Conservation (phyloP, 306 rosid genomes). For the Leucaena leucocephala region DNA sequence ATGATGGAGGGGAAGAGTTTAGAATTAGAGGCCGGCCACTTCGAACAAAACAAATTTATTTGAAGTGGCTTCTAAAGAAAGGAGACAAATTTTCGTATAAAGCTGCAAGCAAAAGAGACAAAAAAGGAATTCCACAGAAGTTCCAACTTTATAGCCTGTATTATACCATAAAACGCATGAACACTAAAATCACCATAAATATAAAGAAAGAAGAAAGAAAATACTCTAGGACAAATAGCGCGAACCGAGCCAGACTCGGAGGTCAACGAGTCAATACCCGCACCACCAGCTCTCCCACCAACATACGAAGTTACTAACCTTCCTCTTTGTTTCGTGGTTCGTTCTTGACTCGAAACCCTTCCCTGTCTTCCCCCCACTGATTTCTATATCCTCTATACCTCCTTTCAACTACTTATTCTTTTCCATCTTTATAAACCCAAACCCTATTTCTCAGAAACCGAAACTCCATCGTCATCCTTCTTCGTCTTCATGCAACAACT, state of each 20-base stretch:
- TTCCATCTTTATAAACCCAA: background rate
- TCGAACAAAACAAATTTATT: no score
- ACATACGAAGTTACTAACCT: no score
- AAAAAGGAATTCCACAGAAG: no score
- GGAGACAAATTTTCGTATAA: background rate
- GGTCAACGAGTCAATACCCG: conserved; percentile 99
- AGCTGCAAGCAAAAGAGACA: background rate
- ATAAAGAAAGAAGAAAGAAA: background rate
- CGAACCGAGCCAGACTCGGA: conserved; percentile 35
- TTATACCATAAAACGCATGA: background rate
- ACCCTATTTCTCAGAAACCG: background rate
- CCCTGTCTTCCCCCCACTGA: conserved; percentile 30
- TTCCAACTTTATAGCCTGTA: background rate
- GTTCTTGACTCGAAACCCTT: conserved; percentile 98
- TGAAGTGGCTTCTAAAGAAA: no score
- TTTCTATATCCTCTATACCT: background rate
- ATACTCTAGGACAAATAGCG: conserved; percentile 22
- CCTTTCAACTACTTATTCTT: background rate
- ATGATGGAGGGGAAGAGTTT: no score
- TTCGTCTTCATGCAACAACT: conserved; percentile 33
- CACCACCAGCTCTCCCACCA: conserved; percentile 54
- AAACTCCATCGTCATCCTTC: background rate
- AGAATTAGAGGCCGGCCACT: no score
- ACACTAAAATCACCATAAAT: background rate
- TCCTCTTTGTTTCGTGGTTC: conserved; percentile 58